These are phyloP conservation scores for Nicotiana obtusifolia DNA, from an alignment of 257 asterid genomes.

Conservation along the genomic window DNA sequence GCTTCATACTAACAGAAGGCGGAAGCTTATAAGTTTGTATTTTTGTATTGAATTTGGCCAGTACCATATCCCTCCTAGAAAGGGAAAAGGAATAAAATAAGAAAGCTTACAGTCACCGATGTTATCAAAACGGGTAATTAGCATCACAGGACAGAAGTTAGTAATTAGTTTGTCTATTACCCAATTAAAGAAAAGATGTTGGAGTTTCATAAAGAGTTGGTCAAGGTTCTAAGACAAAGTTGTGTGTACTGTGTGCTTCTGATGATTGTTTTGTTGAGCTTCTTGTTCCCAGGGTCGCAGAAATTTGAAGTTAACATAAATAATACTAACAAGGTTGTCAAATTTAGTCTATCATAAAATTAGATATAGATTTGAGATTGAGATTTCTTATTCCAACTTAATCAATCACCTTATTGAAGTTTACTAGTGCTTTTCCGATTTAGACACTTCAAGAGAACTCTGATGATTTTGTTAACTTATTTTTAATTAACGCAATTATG, in stretches of 20 bases:
- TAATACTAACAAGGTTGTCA: background rate
- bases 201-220: background rate
- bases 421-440: background rate
- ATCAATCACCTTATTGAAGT: background rate
- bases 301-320: background rate
- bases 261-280: background rate
- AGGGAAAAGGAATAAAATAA: background rate
- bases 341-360: background rate
- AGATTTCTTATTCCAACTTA: background rate
- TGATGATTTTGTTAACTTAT: background rate
- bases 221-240: background rate
- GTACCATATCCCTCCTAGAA: background rate
- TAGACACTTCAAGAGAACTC: background rate
- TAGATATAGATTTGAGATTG: background rate
- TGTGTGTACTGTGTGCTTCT: background rate
- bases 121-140: background rate
- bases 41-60: background rate
- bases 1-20: conserved; percentile 1
- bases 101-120: background rate
- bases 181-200: background rate
- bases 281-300: background rate
- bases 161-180: background rate
- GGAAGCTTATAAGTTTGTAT: background rate
- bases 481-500: background rate
- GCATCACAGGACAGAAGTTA: background rate